Evolutionary conservation across 169 alveolate species (phyloP).

Genomic region (Plasmodium cynomolgi): DNA sequence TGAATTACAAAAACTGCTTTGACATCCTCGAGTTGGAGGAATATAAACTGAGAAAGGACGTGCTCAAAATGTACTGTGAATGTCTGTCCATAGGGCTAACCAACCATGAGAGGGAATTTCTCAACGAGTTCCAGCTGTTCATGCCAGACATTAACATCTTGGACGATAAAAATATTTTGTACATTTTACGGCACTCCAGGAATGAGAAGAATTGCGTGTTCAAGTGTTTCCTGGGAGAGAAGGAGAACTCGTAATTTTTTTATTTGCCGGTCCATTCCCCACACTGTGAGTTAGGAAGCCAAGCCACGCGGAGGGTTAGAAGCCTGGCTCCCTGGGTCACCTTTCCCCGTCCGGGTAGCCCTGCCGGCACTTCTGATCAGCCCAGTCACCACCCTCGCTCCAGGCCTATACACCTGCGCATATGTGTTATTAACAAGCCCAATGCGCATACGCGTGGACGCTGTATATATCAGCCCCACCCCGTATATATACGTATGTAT

Average conservation of each 20-base stretch:
- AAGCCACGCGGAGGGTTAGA: neutral
- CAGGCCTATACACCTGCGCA: too few relatives aligned
- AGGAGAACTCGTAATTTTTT: constrained; percentile 3
- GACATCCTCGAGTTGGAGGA: constrained; percentile 48
- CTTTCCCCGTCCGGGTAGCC: too few relatives aligned
- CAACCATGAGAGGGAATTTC: constrained; percentile 33
- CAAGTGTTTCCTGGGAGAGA: constrained; percentile 22
- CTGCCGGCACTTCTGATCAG: too few relatives aligned
- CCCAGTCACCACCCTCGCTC: too few relatives aligned
- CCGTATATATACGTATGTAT: too few relatives aligned
- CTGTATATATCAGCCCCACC: too few relatives aligned
- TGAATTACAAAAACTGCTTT: constrained; percentile 6
- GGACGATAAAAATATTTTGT: constrained; percentile 54
- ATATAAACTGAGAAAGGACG: constrained; percentile 46
- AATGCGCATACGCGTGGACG: too few relatives aligned
- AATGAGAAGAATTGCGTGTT: constrained; percentile 54
- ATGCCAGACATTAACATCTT: constrained; percentile 52
- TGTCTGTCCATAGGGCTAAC: constrained; percentile 51
- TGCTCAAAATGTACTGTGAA: constrained; percentile 30
- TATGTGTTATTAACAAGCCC: too few relatives aligned
- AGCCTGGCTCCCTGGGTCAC: too few relatives aligned
- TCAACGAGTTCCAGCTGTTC: constrained; percentile 37
- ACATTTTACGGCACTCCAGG: constrained; percentile 39
- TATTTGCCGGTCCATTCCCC: neutral
- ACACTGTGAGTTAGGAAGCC: neutral